A percentile compares a stretch with the other conserved stretches of the same genome.
Evolutionary conservation across 495 filamentous ascomycete species (phyloP).

Genomic region (Aspergillus heteromorphus): DNA sequence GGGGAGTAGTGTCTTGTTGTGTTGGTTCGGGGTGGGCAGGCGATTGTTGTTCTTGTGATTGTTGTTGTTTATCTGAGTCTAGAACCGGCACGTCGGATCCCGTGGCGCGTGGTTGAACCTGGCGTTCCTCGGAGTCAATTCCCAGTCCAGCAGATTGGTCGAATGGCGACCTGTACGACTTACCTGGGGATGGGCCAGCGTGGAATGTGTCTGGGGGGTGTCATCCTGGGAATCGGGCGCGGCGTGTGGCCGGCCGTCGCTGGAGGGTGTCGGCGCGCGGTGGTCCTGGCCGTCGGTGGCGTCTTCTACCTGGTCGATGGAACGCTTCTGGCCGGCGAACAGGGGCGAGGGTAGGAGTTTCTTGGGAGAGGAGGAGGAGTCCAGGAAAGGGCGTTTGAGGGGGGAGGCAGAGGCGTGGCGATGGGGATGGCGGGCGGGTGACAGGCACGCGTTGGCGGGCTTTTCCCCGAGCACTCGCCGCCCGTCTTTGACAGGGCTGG

Average conservation of each 20-base stretch:
- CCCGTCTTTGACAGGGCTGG: constrained; percentile 39
- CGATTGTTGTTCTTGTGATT: constrained; percentile 5
- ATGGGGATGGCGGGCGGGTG: constrained; percentile 27
- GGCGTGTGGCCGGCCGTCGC: not conserved
- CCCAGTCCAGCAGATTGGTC: not conserved
- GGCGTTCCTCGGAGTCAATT: not conserved
- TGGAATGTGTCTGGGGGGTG: not conserved
- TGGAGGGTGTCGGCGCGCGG: constrained; percentile 6
- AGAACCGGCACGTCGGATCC: not conserved
- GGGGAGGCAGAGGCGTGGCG: constrained; percentile 26
- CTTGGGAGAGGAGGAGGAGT: constrained; percentile 21
- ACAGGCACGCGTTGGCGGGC: constrained; percentile 43
- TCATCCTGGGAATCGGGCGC: not conserved
- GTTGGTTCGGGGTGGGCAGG: constrained; percentile 12
- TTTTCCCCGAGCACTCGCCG: constrained; percentile 43
- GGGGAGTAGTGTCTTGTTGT: constrained; percentile 12
- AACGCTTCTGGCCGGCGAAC: constrained; percentile 40
- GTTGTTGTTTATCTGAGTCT: not conserved
- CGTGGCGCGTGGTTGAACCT: not conserved
- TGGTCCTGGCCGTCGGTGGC: constrained; percentile 18
- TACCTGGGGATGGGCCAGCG: not conserved
- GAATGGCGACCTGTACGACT: not conserved
- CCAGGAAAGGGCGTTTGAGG: constrained; percentile 28
- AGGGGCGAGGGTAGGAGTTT: constrained; percentile 37
- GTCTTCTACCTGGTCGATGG: constrained; percentile 38